Conservation (phyloP, 106 monocot species). For the Dendrobium officinale region DNA sequence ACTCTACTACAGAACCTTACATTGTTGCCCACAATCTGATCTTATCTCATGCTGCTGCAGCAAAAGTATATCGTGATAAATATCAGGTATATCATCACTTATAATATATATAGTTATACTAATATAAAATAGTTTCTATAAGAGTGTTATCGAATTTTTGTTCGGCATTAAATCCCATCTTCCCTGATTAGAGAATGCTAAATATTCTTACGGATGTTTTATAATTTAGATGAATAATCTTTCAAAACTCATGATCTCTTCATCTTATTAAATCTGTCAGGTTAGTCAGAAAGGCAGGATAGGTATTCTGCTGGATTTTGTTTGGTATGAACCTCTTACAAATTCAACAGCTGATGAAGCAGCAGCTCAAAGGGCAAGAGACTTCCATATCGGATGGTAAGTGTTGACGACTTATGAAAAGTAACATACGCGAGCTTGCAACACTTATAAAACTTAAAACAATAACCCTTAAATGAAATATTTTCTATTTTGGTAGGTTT, state of each 20-base stretch:
- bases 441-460: neutral
- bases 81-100: conserved; percentile 51
- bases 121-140: no score
- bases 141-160: no score
- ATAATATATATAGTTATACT: neutral
- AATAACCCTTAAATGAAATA: neutral
- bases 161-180: no score
- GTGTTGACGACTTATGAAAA: neutral
- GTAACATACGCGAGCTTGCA: neutral
- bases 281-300: conserved; percentile 78
- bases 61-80: conserved; percentile 69
- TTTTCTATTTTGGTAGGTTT: conserved; percentile 44
- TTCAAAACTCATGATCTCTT: neutral
- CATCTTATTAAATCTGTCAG: conserved; percentile 21
- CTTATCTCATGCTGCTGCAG: conserved; percentile 77
- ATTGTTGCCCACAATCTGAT: conserved; percentile 81
- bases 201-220: neutral
- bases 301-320: conserved; percentile 92
- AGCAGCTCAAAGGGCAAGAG: conserved; percentile 89
- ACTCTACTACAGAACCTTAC: conserved; percentile 92
- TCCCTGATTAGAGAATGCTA: neutral
- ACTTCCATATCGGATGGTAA: conserved; percentile 97
- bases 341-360: conserved; percentile 59
- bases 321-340: conserved; percentile 86
- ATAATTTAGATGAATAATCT: neutral